Percentiles rank a stretch among this genome's conserved stretches.
Evolutionary conservation across 2,329 filamentous ascomycete species (phyloP).

Genomic region (Periconia sp.): DNA sequence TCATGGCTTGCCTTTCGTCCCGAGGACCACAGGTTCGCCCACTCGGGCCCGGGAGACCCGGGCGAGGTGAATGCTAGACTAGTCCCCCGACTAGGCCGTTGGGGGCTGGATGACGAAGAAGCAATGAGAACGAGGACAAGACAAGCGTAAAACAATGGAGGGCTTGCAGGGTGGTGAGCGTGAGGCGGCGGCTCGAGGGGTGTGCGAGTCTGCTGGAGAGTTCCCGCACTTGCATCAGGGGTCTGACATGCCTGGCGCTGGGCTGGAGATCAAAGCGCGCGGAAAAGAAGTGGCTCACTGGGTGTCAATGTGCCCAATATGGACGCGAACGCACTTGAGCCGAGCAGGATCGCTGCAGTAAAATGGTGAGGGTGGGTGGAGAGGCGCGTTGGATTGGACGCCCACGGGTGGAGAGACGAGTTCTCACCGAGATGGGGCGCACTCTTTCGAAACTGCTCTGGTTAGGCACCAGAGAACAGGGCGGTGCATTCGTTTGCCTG

Average conservation of each 20-base stretch:
- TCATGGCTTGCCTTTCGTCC: conserved; percentile 18
- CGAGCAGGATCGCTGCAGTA: conserved; percentile 16
- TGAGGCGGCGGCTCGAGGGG: conserved; percentile 16
- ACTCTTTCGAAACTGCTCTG: conserved; percentile 16
- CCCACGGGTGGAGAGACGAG: conserved; percentile 6
- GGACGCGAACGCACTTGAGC: conserved; percentile 19
- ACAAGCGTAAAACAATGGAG: conserved; percentile 16
- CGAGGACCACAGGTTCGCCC: conserved; percentile 20
- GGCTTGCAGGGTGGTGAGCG: conserved; percentile 9
- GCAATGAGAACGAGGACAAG: conserved; percentile 11
- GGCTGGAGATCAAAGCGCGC: conserved; percentile 12
- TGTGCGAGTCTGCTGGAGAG: too few species aligned
- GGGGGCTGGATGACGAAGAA: conserved; percentile 25
- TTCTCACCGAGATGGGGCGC: conserved; percentile 32
- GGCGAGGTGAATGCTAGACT: conserved; percentile 18
- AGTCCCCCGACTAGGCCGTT: conserved; percentile 25
- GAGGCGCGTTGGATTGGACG: conserved; percentile 25
- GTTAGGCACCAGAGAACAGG: conserved; percentile 30
- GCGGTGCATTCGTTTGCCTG: conserved; percentile 32
- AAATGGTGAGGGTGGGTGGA: conserved; percentile 21
- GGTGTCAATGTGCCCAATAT: conserved; percentile 21
- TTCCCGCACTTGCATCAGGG: conserved; percentile 34
- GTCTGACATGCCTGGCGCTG: conserved; percentile 19
- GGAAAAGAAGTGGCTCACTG: conserved; percentile 29
- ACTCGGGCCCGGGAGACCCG: conserved; percentile 15